phyloP scores from a whole-genome alignment of 2,329 filamentous ascomycete species.

The Aspergillus neoniger region DNA sequence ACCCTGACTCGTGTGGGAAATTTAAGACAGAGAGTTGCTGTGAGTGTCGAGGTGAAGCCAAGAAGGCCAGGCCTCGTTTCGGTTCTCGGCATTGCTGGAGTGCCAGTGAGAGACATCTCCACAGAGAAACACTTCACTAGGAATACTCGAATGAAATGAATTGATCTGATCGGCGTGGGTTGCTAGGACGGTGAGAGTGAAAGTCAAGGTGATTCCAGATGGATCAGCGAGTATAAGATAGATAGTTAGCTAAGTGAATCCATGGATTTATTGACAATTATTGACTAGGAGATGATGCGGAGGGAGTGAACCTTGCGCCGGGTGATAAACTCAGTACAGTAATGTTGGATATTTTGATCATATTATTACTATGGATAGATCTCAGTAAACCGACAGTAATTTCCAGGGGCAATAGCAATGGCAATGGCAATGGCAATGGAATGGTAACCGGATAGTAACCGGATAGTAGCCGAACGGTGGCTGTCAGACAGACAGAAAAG shows the following conservation, averaged over 20 bases:
- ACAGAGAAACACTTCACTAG: not conserved
- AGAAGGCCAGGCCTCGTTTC: not conserved
- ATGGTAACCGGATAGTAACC: not conserved
- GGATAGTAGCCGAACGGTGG: not conserved
- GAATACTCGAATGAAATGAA: not conserved
- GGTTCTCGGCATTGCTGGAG: not conserved
- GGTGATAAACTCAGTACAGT: not conserved
- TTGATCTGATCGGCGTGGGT: not conserved
- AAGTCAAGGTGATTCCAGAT: not conserved
- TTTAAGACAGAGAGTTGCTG: no score
- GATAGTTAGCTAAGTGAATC: not conserved
- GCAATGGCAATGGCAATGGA: no score
- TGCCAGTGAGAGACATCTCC: not conserved
- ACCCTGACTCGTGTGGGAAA: not conserved
- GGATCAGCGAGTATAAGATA: not conserved
- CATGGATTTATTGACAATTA: slow-evolving; percentile 9
- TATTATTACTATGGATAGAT: no score
- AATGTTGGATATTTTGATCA: no score
- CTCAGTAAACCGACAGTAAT: not conserved
- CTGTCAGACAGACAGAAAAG: not conserved
- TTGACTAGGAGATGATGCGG: not conserved
- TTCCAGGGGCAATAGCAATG: not conserved
- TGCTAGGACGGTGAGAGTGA: not conserved
- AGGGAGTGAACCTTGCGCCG: not conserved
- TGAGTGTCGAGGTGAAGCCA: no score